phyloP scores from a whole-genome alignment of 176 grass and related monocot species.

The Aegilops sharonensis region DNA sequence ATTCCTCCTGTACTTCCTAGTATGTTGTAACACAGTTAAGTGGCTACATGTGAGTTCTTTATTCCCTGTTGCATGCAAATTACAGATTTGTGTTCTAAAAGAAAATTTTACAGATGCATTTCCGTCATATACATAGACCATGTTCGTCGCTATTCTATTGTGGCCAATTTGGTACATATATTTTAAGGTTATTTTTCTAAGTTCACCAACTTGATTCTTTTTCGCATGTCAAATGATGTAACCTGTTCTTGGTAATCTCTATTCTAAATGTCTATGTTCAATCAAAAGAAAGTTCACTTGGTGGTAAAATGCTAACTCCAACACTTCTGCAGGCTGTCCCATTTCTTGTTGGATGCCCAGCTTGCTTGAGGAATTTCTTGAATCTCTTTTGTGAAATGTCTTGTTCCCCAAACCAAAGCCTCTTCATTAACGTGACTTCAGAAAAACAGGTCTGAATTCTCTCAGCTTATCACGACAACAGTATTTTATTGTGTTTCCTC shows the following conservation, averaged over 20 bases:
- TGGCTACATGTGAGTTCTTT: neutral
- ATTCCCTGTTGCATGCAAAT: neutral
- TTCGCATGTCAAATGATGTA: constrained; percentile 23
- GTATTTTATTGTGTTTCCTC: neutral
- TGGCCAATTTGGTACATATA: neutral
- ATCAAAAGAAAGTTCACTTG: neutral
- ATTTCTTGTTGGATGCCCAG: constrained; percentile 99
- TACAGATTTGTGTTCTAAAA: neutral
- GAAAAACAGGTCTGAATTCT: constrained; percentile 58
- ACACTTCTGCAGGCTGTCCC: constrained; percentile 76
- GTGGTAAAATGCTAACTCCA: constrained; percentile 14
- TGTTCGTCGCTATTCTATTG: constrained; percentile 21
- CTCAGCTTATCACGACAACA: neutral
- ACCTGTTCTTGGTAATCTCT: constrained; percentile 17
- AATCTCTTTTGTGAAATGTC: constrained; percentile 93
- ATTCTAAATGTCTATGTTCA: constrained; percentile 12
- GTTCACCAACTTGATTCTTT: constrained; percentile 22
- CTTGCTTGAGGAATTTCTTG: constrained; percentile 97
- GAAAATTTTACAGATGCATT: no score
- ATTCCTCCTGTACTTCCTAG: neutral
- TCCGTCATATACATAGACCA: neutral
- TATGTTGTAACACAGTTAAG: neutral
- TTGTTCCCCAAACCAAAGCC: constrained; percentile 96
- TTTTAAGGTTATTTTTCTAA: neutral
- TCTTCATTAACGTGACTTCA: constrained; percentile 97